Evolutionary conservation across 2,329 filamentous ascomycete species (phyloP), one percentile per base, ranked within the genome.

Genomic region (Penicillium brasilianum): DNA sequence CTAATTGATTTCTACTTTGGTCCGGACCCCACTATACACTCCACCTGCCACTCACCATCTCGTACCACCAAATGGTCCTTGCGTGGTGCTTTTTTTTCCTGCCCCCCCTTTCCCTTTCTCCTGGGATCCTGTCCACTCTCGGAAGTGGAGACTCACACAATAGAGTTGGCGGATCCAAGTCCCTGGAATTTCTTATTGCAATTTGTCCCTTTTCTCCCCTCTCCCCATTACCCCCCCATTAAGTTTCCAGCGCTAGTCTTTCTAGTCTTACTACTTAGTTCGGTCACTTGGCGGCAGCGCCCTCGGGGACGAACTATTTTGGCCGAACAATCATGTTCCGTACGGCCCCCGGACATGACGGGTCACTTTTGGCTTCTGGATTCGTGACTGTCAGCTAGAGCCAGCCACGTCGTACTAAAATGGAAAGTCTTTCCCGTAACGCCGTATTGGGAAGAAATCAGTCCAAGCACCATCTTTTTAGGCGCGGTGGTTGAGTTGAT

Each of bases 151-250:
- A 55, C 32, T 20, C 25, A 34, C 28, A 28, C 32, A 55, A 59
- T 66, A 66, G 62, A 66, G 64, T 66, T 66, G 53, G 55, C 62
- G 53, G 57, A 55, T 34, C 64, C 64, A 64, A 64, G 41, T 53
- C 62, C 64, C 59, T 64, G 59, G 64, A 60, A 60, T 58, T 56
- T 25, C 57, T 57, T 63, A 50, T 18, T 58, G 18, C 41, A 32
- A 34, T 60, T 55, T 60, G 48, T 30, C 32, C 46, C 25, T 10
- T 18, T 48, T 6, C n/a, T 6, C 20, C 11, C n/a, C n/a, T n/a
- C n/a, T n/a, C n/a, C n/a, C n/a, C n/a, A n/a, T n/a, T n/a, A n/a
- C n/a, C n/a, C n/a, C n/a, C n/a, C n/a, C n/a, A n/a, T n/a, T n/a
- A n/a, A n/a, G n/a, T n/a, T n/a, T 37, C 18, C 37, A 7, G 56